A percentile compares a stretch with the other conserved stretches of the same genome.
Conservation (phyloP, 2,329 filamentous ascomycete genomes). For the Ciborinia camelliae region DNA sequence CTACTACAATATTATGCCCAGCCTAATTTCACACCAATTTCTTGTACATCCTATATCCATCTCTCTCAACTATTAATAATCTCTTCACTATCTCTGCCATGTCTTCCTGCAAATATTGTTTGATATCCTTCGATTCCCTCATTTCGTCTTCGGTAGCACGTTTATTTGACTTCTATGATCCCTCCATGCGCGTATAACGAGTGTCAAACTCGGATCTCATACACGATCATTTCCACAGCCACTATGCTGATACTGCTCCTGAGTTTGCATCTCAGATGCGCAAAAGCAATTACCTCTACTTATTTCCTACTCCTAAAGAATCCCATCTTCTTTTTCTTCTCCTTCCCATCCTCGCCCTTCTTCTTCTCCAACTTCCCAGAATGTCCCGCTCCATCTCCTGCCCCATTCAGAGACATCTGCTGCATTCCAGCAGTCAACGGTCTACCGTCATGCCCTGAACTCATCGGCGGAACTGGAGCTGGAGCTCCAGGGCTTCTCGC, state of each 20-base stretch:
- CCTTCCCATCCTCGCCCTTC: slow-evolving; percentile 41
- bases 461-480: slow-evolving; percentile 3
- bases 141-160: background rate
- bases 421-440: slow-evolving; percentile 9
- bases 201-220: background rate
- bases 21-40: background rate
- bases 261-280: background rate
- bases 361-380: slow-evolving; percentile 47
- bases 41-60: slow-evolving; percentile 6
- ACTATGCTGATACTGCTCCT: background rate
- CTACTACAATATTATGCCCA: background rate
- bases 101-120: background rate
- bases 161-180: background rate
- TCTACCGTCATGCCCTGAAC: background rate
- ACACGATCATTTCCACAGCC: background rate
- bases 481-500: slow-evolving; percentile 12
- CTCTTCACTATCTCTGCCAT: background rate
- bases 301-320: slow-evolving; percentile 58
- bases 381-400: slow-evolving; percentile 3
- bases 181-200: background rate
- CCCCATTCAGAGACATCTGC: slow-evolving; percentile 14
- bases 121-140: background rate
- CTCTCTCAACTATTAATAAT: background rate
- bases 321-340: slow-evolving; percentile 58
- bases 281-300: background rate